phyloP scores from a whole-genome alignment of 2,329 filamentous ascomycete genomes.

The Diaporthe australafricana region DNA sequence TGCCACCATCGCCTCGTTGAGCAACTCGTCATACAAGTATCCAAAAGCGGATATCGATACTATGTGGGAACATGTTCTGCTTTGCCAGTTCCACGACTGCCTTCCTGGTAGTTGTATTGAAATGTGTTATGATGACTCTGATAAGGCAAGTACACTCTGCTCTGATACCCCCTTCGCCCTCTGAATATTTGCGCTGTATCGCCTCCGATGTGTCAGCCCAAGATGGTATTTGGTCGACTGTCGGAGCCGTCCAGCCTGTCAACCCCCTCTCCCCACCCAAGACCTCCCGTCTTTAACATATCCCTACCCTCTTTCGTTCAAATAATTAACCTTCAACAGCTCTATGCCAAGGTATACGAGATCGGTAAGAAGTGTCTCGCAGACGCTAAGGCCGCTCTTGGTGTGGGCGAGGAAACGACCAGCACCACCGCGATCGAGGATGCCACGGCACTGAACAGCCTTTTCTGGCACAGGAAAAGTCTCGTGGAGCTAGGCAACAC shows the following conservation, averaged over 20 bases:
- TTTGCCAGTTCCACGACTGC: conserved; percentile 98
- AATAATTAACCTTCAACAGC: conserved; percentile 49
- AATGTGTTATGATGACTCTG: conserved; percentile 98
- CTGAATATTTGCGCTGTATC: too few relatives aligned
- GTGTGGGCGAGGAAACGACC: conserved; percentile 59
- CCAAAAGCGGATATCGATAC: conserved; percentile 93
- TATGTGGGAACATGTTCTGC: conserved; percentile 92
- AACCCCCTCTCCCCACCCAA: not conserved
- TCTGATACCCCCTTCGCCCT: not conserved
- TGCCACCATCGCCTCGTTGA: conserved; percentile 85
- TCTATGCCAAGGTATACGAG: conserved; percentile 86
- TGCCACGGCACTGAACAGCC: conserved; percentile 80
- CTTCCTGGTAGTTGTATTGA: conserved; percentile 94
- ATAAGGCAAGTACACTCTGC: conserved; percentile 66
- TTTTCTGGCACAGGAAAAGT: conserved; percentile 86
- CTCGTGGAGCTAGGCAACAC: conserved; percentile 71
- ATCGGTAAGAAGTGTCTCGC: conserved; percentile 79
- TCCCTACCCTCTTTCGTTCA: not conserved
- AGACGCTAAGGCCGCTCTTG: conserved; percentile 76
- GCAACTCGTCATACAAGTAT: conserved; percentile 81
- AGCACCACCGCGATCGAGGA: conserved; percentile 55
- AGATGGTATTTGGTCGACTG: not conserved
- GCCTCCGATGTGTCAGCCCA: not conserved
- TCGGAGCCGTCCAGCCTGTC: not conserved
- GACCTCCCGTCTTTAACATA: too few relatives aligned